These are phyloP conservation scores for Nigrospora osmanthi DNA, from an alignment of 2,329 filamentous ascomycete species.

Conservation along the genomic window DNA sequence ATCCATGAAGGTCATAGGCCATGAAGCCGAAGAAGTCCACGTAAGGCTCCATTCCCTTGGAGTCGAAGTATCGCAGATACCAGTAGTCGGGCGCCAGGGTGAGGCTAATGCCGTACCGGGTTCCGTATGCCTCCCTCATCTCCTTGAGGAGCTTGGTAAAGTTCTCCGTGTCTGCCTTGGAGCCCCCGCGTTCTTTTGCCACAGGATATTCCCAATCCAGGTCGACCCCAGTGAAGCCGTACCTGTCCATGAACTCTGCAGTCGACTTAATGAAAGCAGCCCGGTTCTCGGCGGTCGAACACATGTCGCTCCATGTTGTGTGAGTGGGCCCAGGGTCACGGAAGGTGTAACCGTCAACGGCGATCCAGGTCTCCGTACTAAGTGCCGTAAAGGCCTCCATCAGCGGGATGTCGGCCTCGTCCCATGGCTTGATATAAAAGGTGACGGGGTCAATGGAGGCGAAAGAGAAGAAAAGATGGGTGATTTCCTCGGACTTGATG, in stretches of 20 bases:
- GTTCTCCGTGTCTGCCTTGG: conserved; percentile 25
- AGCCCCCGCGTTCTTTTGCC: conserved; percentile 24
- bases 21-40: conserved; percentile 31
- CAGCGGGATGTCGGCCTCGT: conserved; percentile 5
- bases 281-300: no score
- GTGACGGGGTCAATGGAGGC: conserved; percentile 22
- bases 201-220: conserved; percentile 39
- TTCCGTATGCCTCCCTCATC: conserved; percentile 25
- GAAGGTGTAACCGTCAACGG: conserved; percentile 33
- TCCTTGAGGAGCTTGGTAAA: conserved; percentile 24
- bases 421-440: conserved; percentile 11
- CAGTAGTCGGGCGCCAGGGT: conserved; percentile 27
- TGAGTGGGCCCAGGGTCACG: conserved; percentile 23
- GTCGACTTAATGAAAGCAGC: no score
- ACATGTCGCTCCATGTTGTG: conserved; percentile 10
- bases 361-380: conserved; percentile 25
- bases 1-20: conserved; percentile 32
- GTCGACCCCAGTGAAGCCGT: conserved; percentile 25
- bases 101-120: conserved; percentile 29
- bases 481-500: conserved; percentile 7
- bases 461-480: conserved; percentile 17
- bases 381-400: conserved; percentile 21
- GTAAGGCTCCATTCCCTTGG: conserved; percentile 24
- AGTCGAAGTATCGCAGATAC: conserved; percentile 29
- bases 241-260: conserved; percentile 15